Evolutionary conservation across 352 stramenopile species (phyloP).

Genomic region (Pythium grandisporangium): DNA sequence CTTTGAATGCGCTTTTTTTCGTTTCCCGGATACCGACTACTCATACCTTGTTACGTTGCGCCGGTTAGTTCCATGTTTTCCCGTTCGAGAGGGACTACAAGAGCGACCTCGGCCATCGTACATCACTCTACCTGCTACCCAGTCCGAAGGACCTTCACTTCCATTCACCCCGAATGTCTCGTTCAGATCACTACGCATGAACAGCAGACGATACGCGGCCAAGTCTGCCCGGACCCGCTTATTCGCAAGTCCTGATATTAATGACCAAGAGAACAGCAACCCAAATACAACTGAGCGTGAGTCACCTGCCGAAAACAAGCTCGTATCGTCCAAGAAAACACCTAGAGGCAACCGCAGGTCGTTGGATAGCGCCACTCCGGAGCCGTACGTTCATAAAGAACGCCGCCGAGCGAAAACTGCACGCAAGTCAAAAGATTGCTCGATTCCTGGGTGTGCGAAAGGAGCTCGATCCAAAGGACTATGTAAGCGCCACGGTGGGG

Average conservation of each 20-base stretch:
- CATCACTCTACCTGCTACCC: too few species aligned
- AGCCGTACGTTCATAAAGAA: not conserved
- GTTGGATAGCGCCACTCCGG: conserved; percentile 13
- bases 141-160: too few species aligned
- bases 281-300: too few species aligned
- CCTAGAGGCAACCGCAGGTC: conserved; percentile 23
- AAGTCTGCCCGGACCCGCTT: conserved; percentile 11
- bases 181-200: too few species aligned
- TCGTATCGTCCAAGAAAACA: conserved; percentile 1
- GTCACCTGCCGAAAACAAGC: too few species aligned
- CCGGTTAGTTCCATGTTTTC: not conserved
- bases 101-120: not conserved
- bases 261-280: conserved; percentile 14
- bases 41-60: too few species aligned
- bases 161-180: too few species aligned
- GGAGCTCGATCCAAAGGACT: conserved; percentile 67
- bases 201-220: not conserved
- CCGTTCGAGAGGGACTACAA: not conserved
- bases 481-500: conserved; percentile 80
- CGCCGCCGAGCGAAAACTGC: conserved; percentile 20
- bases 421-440: conserved; percentile 64
- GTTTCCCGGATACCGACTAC: too few species aligned
- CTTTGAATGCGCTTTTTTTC: too few species aligned
- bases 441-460: conserved; percentile 60
- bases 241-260: conserved; percentile 4